These are phyloP conservation scores for Silene uniflora DNA, from an alignment of 148 eudicot species.

Conservation along the genomic window DNA sequence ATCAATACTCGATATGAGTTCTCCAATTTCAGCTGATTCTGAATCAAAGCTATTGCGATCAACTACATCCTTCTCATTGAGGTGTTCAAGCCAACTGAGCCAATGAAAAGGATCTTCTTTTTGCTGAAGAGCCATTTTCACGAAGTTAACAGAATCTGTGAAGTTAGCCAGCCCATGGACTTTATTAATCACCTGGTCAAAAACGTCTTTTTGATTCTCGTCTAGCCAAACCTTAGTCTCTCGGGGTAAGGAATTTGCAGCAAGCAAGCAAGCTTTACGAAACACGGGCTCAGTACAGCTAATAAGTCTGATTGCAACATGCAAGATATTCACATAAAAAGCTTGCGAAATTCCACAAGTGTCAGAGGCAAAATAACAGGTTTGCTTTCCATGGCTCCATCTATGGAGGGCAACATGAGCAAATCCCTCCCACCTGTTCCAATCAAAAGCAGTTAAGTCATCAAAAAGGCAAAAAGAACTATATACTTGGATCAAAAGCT, in stretches of 20 bases:
- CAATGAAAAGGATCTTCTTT: conserved; percentile 54
- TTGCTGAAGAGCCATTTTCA: conserved; percentile 37
- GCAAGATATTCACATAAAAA: conserved; percentile 49
- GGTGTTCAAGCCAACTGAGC: conserved; percentile 60
- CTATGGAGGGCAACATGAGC: conserved; percentile 58
- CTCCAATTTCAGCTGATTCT: conserved; percentile 15
- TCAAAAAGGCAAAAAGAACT: neutral
- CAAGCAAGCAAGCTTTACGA: conserved; percentile 79
- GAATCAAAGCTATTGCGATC: conserved; percentile 13
- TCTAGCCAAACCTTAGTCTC: conserved; percentile 36
- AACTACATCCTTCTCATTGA: conserved; percentile 15
- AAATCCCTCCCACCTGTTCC: conserved; percentile 90
- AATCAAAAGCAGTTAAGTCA: conserved; percentile 10
- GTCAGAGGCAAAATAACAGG: conserved; percentile 4
- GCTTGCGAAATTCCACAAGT: conserved; percentile 25
- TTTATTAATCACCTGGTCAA: conserved; percentile 37
- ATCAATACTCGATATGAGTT: conserved; percentile 24
- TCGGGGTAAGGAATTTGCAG: conserved; percentile 44
- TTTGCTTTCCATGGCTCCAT: conserved; percentile 43
- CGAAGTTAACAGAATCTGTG: conserved; percentile 36
- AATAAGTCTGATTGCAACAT: conserved; percentile 52
- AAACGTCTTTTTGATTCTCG: conserved; percentile 41
- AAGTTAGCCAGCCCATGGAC: conserved; percentile 41
- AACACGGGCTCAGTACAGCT: conserved; percentile 43
- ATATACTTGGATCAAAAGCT: neutral